Percentiles rank a stretch among this genome's conserved stretches.
Evolutionary conservation across 164 flowering plant genomes (phyloP).

Genomic region (Vitis rotundifolia): DNA sequence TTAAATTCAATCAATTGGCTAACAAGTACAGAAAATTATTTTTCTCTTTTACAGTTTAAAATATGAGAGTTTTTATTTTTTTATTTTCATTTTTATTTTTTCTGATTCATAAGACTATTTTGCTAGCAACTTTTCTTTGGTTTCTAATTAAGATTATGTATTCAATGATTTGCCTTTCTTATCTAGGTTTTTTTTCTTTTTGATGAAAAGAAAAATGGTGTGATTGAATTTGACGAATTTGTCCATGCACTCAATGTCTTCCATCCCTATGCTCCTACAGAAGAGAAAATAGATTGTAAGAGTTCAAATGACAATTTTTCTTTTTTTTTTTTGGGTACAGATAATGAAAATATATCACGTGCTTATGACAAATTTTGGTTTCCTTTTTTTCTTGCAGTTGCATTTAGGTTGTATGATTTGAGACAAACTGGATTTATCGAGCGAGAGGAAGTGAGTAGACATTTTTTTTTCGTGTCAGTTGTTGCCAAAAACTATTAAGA

Average conservation of each 20-base stretch:
- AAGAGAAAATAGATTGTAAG: constrained; percentile 83
- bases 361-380: too few species aligned
- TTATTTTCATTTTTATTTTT: not conserved
- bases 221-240: constrained; percentile 86
- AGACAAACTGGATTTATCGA: constrained; percentile 84
- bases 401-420: constrained; percentile 80
- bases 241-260: constrained; percentile 74
- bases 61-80: not conserved
- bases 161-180: not conserved
- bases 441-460: constrained; percentile 73
- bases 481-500: not conserved
- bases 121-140: not conserved
- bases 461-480: not conserved
- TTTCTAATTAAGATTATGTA: not conserved
- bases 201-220: constrained; percentile 85
- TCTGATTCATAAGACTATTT: not conserved
- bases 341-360: not conserved
- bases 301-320: not conserved
- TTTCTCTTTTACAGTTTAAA: too few species aligned
- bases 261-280: constrained; percentile 74
- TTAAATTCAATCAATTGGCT: too few species aligned
- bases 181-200: constrained; percentile 80
- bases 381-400: constrained; percentile 53
- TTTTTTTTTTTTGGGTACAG: constrained; percentile 7
- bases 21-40: too few species aligned